Base-by-base conservation (phyloP, 345 rosid species). In the Schrenkiella parvula region DNA sequence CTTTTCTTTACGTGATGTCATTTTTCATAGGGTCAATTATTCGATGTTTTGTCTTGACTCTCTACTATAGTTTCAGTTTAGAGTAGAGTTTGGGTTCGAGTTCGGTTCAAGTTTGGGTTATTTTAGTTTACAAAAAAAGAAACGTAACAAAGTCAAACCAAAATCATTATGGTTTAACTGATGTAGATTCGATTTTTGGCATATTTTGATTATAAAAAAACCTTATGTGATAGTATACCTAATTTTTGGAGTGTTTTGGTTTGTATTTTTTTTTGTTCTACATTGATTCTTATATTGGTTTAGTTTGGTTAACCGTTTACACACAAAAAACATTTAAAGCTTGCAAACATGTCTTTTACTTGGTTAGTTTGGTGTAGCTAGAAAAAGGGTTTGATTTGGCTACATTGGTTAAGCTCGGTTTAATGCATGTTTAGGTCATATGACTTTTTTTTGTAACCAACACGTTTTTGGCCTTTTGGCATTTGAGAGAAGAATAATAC, bases 1-100 rank as follows among this genome's bases (percentile, higher is more conserved):
- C 25, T 59, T n/a, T n/a, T 75, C 68, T 60, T 59, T 75, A 60
- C 18, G 42, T 60, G 74, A 34, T 54, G 79, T 61, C 79, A 61
- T 34, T 14, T 66, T 43, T 68, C 35, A 43, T 23, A n/a, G 34
- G 58, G 35, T 35, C 70, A 53, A 53, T 61, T 52, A 32, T 67
- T 52, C 19, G 48, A 68, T 41, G 56, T 31, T 55, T 65, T 55
- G 60, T 59, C 19, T 59, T 4, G 52, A 31, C n/a, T 25, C 38
- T 26, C 66, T 8, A 15, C 55, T 32, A 22, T 54, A 23, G 31
- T 47, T 47, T 23, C 1, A 34, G 37, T 56, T 64, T 53, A 22
- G 1, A 22, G 46, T 52, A 46, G 2, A 22, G 38, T 22, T 53
- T 42, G 44, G 38, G 25, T 52, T 62, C 26, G 13, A 60, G 60